phyloP scores from a whole-genome alignment of 495 filamentous ascomycete species.

The Penicillium tannophilum region DNA sequence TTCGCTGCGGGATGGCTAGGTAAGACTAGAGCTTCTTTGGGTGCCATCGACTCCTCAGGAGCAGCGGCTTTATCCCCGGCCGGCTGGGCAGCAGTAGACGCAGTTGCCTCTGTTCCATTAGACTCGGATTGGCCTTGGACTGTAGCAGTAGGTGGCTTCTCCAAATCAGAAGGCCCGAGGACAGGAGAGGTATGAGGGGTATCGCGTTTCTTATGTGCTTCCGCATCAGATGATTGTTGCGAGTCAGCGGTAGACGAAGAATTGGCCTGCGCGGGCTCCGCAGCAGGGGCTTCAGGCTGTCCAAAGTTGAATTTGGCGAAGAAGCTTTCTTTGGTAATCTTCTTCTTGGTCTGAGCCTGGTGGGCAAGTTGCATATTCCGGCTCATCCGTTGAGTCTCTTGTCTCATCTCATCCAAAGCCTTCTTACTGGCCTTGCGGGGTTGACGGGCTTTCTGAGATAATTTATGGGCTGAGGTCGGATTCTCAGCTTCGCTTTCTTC shows the following conservation, averaged over 20 bases:
- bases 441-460: slow-evolving; percentile 67
- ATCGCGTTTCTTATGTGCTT: slow-evolving; percentile 40
- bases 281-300: slow-evolving; percentile 32
- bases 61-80: not conserved
- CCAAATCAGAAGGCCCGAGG: slow-evolving; percentile 24
- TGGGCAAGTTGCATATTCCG: slow-evolving; percentile 91
- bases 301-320: slow-evolving; percentile 83
- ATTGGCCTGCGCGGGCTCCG: slow-evolving; percentile 29
- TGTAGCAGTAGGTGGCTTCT: slow-evolving; percentile 25
- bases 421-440: slow-evolving; percentile 91
- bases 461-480: slow-evolving; percentile 55
- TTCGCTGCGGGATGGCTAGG: slow-evolving; percentile 7
- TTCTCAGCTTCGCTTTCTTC: slow-evolving; percentile 56
- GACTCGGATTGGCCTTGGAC: slow-evolving; percentile 8
- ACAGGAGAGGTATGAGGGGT: slow-evolving; percentile 56
- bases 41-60: not conserved
- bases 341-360: slow-evolving; percentile 87
- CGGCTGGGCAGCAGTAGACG: not conserved
- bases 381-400: slow-evolving; percentile 88
- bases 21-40: not conserved
- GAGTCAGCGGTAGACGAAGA: slow-evolving; percentile 46
- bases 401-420: slow-evolving; percentile 90
- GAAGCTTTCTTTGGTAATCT: slow-evolving; percentile 80
- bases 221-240: slow-evolving; percentile 51
- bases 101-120: not conserved